A percentile compares a stretch with the other conserved stretches of the same genome.
Evolutionary conservation across 2,329 filamentous ascomycete species (phyloP).

Genomic region (Trichophyton verrucosum): DNA sequence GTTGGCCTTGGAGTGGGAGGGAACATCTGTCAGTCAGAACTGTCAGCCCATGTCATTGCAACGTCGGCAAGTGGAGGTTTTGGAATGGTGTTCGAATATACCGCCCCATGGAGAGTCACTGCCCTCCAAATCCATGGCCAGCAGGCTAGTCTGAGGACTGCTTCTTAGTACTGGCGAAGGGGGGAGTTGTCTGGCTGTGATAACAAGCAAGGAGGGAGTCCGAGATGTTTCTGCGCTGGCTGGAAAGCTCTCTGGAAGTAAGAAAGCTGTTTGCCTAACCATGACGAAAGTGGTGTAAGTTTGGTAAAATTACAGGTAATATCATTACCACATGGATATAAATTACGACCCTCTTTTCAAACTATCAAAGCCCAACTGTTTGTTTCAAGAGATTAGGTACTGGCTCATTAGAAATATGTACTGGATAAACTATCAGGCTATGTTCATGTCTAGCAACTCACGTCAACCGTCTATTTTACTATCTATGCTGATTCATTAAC

Average conservation of each 20-base stretch:
- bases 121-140: constrained; percentile 30
- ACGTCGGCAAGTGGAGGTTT: not conserved
- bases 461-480: too few relatives aligned
- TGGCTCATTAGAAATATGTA: not conserved
- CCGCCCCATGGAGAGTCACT: constrained; percentile 41
- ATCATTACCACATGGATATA: not conserved
- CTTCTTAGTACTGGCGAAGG: not conserved
- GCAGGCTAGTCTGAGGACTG: not conserved
- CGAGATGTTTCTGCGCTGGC: not conserved
- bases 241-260: not conserved
- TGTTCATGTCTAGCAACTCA: not conserved
- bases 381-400: not conserved
- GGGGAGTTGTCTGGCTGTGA: not conserved
- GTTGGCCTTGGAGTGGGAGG: constrained; percentile 29
- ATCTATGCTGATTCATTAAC: not conserved
- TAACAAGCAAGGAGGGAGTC: not conserved
- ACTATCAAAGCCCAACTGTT: not conserved
- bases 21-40: constrained; percentile 29
- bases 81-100: constrained; percentile 22
- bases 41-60: not conserved
- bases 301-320: not conserved
- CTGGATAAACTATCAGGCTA: not conserved
- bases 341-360: not conserved
- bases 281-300: constrained; percentile 3
- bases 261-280: not conserved